phyloP scores from a whole-genome alignment of 306 rosid genomes.

The Sindora glabra region DNA sequence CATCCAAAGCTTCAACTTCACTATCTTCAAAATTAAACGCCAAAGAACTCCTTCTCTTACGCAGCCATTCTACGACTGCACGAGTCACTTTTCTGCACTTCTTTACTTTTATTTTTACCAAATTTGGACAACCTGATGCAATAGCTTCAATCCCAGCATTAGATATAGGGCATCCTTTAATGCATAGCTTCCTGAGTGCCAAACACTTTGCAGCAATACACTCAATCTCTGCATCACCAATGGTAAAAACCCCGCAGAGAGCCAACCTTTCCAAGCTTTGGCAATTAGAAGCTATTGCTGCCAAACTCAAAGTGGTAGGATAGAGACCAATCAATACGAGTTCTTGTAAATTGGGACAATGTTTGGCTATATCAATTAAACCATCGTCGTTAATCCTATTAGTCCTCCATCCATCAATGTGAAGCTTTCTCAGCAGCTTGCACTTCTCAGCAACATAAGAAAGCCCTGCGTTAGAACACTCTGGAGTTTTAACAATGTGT shows the following conservation, averaged over 20 bases:
- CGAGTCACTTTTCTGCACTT: constrained; percentile 68
- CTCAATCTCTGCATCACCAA: constrained; percentile 70
- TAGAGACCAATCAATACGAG: constrained; percentile 72
- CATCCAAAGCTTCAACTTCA: constrained; percentile 41
- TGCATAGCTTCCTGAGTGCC: constrained; percentile 71
- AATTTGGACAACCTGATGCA: constrained; percentile 72
- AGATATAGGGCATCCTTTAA: constrained; percentile 78
- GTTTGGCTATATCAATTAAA: constrained; percentile 49
- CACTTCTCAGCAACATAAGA: constrained; percentile 51
- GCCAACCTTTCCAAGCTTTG: constrained; percentile 63
- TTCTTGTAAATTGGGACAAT: constrained; percentile 57
- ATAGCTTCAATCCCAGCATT: constrained; percentile 57
- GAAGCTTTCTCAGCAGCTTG: constrained; percentile 63
- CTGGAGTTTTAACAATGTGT: constrained; percentile 58
- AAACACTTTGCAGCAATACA: constrained; percentile 62
- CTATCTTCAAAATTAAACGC: constrained; percentile 52
- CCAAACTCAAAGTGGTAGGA: constrained; percentile 47
- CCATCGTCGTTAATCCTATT: constrained; percentile 71
- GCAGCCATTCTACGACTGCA: constrained; percentile 52
- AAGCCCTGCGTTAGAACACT: constrained; percentile 62
- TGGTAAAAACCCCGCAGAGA: constrained; percentile 61
- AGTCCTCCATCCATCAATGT: constrained; percentile 83
- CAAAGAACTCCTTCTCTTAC: constrained; percentile 50
- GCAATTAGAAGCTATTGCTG: constrained; percentile 58
- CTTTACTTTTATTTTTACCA: constrained; percentile 74